Evolutionary conservation across 805 yeast genomes (phyloP).

Genomic region (Maudiozyma turicensis): DNA sequence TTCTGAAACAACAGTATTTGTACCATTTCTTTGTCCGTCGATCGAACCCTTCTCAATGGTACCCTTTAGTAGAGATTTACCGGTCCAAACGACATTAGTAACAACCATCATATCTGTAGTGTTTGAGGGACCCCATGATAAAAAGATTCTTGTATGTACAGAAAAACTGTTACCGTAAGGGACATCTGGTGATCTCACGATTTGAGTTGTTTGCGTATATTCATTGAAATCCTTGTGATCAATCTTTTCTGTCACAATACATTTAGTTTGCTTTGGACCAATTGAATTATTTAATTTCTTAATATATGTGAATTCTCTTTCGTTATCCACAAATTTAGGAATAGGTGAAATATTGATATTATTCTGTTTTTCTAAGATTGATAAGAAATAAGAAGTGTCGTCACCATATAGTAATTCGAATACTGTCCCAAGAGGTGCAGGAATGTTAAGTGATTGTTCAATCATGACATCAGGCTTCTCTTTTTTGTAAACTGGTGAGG

Average conservation of each 20-base stretch:
- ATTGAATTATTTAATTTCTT: slow-evolving; percentile 54
- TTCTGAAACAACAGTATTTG: slow-evolving; percentile 37
- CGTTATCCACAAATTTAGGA: slow-evolving; percentile 33
- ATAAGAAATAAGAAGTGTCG: slow-evolving; percentile 40
- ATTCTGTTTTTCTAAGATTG: slow-evolving; percentile 46
- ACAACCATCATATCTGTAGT: slow-evolving; percentile 45
- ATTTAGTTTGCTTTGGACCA: slow-evolving; percentile 67
- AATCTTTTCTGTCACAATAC: slow-evolving; percentile 48
- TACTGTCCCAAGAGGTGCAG: slow-evolving; percentile 62
- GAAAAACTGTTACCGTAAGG: slow-evolving; percentile 65
- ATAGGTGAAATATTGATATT: slow-evolving; percentile 49
- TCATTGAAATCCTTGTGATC: slow-evolving; percentile 40
- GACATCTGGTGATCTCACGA: slow-evolving; percentile 61
- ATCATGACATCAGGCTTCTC: slow-evolving; percentile 46
- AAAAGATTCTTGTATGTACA: slow-evolving; percentile 48
- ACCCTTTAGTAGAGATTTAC: slow-evolving; percentile 66
- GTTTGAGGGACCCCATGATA: slow-evolving; percentile 60
- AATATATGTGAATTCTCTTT: slow-evolving; percentile 44
- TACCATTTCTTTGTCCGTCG: slow-evolving; percentile 61
- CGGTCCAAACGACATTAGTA: slow-evolving; percentile 60
- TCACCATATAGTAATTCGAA: slow-evolving; percentile 54
- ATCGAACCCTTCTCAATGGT: slow-evolving; percentile 68
- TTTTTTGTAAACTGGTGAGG: slow-evolving; percentile 35
- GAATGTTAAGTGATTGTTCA: slow-evolving; percentile 36
- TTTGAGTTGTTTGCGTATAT: slow-evolving; percentile 37